Conservation (phyloP, 1,284 basidiomycete genomes). For the Chalciporus sp. region DNA sequence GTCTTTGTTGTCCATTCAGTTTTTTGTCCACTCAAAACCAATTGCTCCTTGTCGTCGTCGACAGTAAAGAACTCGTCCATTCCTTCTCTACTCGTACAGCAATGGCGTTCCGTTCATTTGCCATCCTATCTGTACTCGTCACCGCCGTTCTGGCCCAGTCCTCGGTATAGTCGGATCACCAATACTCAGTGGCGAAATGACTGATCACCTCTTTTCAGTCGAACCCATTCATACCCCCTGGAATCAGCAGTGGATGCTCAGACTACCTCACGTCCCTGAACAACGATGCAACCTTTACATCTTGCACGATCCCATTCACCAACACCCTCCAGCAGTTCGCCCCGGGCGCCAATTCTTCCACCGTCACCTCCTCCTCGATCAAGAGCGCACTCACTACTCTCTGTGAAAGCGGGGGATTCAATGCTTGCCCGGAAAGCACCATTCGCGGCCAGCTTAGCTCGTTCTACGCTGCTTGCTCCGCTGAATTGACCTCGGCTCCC, state of each 20-base stretch:
- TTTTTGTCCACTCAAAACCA: constrained; percentile 1
- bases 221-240: constrained; percentile 62
- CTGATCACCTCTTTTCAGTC: constrained; percentile 24
- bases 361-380: constrained; percentile 49
- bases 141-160: constrained; percentile 24
- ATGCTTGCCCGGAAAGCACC: constrained; percentile 57
- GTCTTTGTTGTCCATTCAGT: background rate
- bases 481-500: constrained; percentile 62
- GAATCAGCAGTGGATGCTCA: constrained; percentile 60
- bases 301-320: constrained; percentile 70
- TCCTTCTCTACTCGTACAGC: constrained; percentile 16
- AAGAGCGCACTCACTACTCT: constrained; percentile 56
- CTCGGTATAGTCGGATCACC: constrained; percentile 9
- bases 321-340: constrained; percentile 62
- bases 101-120: constrained; percentile 32
- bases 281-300: constrained; percentile 53
- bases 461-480: constrained; percentile 71
- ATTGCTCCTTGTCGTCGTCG: constrained; percentile 12
- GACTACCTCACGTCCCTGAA: constrained; percentile 68
- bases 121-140: constrained; percentile 21
- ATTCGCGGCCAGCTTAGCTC: constrained; percentile 63
- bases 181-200: background rate
- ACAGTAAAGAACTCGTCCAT: constrained; percentile 20
- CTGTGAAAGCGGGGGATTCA: constrained; percentile 49
- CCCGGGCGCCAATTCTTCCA: constrained; percentile 45